Conservation (phyloP, 2,329 filamentous ascomycete species). For the Beauveria asiatica region DNA sequence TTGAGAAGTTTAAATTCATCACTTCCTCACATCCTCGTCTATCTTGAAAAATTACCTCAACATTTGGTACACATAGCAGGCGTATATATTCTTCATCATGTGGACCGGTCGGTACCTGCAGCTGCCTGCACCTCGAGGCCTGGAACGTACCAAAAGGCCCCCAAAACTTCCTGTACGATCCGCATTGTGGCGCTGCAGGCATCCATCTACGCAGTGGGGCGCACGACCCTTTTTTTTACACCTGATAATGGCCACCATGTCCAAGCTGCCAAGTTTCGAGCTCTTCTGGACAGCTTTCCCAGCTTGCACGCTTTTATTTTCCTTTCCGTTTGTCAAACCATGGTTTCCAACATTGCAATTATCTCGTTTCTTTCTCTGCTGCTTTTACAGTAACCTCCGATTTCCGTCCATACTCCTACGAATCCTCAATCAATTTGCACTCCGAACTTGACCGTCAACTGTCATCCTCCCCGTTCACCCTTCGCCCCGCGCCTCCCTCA, state of each 20-base stretch:
- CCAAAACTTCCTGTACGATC: background rate
- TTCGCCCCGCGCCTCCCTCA: background rate
- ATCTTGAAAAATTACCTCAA: no score
- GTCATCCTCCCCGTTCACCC: background rate
- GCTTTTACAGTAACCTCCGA: no score
- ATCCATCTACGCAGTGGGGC: background rate
- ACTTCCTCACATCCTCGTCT: no score
- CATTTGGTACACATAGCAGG: no score
- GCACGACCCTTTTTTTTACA: slow-evolving; percentile 10
- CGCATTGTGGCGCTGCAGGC: background rate
- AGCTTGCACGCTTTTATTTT: background rate
- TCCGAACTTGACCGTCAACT: background rate
- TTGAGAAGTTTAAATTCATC: no score
- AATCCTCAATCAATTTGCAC: no score
- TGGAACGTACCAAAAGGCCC: no score
- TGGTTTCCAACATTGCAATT: background rate
- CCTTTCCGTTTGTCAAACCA: background rate
- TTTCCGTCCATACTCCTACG: no score
- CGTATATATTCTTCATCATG: no score
- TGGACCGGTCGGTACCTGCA: no score
- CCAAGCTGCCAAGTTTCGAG: background rate
- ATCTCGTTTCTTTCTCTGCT: no score
- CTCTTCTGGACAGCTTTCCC: slow-evolving; percentile 4
- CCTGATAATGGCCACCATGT: background rate
- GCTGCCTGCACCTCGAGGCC: no score